Evolutionary conservation across 306 rosid genomes (phyloP).

Genomic region (Dryas drummondii): DNA sequence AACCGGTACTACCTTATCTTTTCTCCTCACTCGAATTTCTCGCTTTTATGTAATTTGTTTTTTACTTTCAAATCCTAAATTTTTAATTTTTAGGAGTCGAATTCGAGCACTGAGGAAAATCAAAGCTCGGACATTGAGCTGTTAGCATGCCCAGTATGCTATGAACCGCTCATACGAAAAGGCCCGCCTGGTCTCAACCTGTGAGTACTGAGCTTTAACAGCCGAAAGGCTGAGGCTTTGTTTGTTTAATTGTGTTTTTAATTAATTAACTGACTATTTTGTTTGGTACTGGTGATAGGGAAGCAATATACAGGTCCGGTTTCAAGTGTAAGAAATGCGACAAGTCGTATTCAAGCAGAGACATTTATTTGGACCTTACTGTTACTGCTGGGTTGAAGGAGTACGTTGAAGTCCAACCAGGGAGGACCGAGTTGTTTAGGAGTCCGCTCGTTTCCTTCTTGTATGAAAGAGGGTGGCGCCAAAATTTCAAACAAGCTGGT

Average conservation of each 20-base stretch:
- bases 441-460: slow-evolving; percentile 95
- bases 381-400: slow-evolving; percentile 70
- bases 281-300: slow-evolving; percentile 30
- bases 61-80: neutral
- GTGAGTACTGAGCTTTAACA: slow-evolving; percentile 44
- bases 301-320: slow-evolving; percentile 87
- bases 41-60: neutral
- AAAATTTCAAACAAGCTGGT: slow-evolving; percentile 77
- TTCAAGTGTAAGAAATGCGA: slow-evolving; percentile 79
- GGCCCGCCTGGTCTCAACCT: slow-evolving; percentile 82
- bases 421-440: slow-evolving; percentile 77
- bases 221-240: neutral
- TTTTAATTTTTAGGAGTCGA: slow-evolving; percentile 37
- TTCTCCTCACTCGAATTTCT: no score
- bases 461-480: slow-evolving; percentile 99
- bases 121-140: slow-evolving; percentile 45
- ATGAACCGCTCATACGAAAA: slow-evolving; percentile 79
- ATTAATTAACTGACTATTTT: neutral
- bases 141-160: slow-evolving; percentile 84
- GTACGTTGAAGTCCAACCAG: slow-evolving; percentile 69
- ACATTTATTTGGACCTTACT: slow-evolving; percentile 73
- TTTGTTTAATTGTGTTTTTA: neutral
- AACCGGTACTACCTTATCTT: slow-evolving; percentile 38
- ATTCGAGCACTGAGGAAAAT: slow-evolving; percentile 31
- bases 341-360: slow-evolving; percentile 83